Conservation (phyloP, 2,329 filamentous ascomycete genomes). For the Verticillium zaregamsianum region DNA sequence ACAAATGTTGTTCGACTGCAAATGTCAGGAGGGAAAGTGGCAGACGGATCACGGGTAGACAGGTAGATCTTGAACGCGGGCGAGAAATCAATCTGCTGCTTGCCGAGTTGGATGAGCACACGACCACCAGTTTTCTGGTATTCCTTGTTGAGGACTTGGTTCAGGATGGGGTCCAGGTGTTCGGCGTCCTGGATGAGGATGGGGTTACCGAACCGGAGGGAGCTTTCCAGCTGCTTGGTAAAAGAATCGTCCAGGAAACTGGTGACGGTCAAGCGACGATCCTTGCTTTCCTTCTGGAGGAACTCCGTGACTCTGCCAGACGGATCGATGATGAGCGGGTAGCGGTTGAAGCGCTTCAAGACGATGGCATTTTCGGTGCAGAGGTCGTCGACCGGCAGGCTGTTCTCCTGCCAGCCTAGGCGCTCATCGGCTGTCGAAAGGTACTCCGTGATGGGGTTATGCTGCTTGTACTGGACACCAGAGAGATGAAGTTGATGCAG, state of each 20-base stretch:
- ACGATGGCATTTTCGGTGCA: constrained; percentile 99
- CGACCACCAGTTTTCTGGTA: constrained; percentile 98
- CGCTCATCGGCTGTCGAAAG: constrained; percentile 94
- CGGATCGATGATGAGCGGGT: constrained; percentile 96
- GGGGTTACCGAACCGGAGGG: constrained; percentile 93
- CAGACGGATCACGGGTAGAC: constrained; percentile 93
- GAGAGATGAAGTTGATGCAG: constrained; percentile 87
- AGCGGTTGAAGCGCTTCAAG: constrained; percentile 95
- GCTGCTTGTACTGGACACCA: constrained; percentile 88
- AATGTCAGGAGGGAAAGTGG: constrained; percentile 91
- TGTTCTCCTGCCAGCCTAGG: constrained; percentile 90
- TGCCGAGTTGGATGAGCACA: constrained; percentile 96
- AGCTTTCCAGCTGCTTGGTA: constrained; percentile 95
- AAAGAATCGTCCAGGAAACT: constrained; percentile 98
- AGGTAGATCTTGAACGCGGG: constrained; percentile 93
- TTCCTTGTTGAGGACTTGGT: constrained; percentile 98
- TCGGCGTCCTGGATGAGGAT: constrained; percentile 98
- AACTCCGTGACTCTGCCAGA: constrained; percentile 94
- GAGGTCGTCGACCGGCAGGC: constrained; percentile 89
- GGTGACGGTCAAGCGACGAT: constrained; percentile 88
- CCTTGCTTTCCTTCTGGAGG: constrained; percentile 89
- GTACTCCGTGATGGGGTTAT: constrained; percentile 94
- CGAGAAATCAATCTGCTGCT: constrained; percentile 98
- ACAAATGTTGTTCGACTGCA: constrained; percentile 98
- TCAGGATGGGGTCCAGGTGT: constrained; percentile 93